Evolutionary conservation across 1,139 yeast species (phyloP).

Genomic region (Scheffersomyces lignicola): DNA sequence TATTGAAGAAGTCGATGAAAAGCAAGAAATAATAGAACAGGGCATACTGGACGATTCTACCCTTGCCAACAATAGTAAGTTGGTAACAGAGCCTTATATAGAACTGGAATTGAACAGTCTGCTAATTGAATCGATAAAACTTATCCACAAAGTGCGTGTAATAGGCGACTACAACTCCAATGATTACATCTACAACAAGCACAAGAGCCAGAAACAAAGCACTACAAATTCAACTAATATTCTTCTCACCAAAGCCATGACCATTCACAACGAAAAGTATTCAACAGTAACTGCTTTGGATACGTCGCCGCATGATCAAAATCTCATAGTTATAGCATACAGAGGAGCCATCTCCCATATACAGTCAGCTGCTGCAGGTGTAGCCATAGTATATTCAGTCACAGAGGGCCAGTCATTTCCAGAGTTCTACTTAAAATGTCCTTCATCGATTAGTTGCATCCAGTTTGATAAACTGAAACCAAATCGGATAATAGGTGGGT

Average conservation of each 20-base stretch:
- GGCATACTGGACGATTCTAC: conserved; percentile 11
- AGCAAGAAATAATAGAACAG: conserved; percentile 6
- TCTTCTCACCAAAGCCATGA: background rate
- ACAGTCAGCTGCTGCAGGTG: conserved; percentile 19
- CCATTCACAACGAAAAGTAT: background rate
- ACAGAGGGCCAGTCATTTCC: conserved; percentile 29
- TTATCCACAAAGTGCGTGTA: conserved; percentile 8
- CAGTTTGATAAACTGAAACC: conserved; percentile 32
- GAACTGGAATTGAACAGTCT: conserved; percentile 11
- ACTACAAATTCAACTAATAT: background rate
- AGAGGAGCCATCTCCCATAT: conserved; percentile 2
- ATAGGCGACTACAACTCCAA: background rate
- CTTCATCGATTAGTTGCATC: conserved; percentile 47
- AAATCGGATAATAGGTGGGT: conserved; percentile 36
- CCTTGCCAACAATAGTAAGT: conserved; percentile 5
- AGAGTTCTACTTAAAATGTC: conserved; percentile 46
- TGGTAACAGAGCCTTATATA: conserved; percentile 6
- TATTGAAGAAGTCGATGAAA: conserved; percentile 6
- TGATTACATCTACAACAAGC: background rate
- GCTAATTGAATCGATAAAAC: conserved; percentile 10
- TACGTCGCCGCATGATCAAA: conserved; percentile 41
- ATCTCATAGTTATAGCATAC: conserved; percentile 42
- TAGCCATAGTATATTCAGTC: conserved; percentile 36
- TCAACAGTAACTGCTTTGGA: conserved; percentile 33
- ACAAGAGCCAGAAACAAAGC: background rate